phyloP scores from a whole-genome alignment of 495 filamentous ascomycete genomes.

The Aspergillus bridgeri region DNA sequence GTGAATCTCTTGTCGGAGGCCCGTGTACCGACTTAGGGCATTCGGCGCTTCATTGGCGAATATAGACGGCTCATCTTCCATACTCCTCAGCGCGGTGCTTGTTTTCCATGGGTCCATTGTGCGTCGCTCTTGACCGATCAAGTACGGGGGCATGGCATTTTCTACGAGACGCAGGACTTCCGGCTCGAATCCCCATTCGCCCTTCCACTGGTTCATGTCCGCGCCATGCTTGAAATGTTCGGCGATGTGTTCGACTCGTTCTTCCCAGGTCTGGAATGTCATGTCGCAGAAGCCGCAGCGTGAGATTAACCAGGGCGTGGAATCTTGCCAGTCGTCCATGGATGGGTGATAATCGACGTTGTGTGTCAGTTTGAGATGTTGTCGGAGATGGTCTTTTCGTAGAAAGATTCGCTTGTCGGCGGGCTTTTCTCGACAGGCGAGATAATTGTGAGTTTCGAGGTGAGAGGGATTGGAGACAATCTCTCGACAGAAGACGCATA shows the following conservation, averaged over 20 bases:
- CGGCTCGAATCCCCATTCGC: conserved; percentile 65
- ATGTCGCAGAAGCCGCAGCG: conserved; percentile 63
- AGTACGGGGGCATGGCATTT: conserved; percentile 57
- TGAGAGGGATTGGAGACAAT: conserved; percentile 10
- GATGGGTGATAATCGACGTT: conserved; percentile 53
- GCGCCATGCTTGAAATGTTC: conserved; percentile 61
- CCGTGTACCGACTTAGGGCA: conserved; percentile 3
- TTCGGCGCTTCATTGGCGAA: conserved; percentile 1
- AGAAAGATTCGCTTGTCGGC: conserved; percentile 66
- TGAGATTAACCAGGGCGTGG: conserved; percentile 53
- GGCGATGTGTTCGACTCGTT: conserved; percentile 58
- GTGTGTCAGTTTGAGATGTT: conserved; percentile 72
- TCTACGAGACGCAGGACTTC: conserved; percentile 57
- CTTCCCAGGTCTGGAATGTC: conserved; percentile 55
- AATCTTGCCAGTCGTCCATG: conserved; percentile 68
- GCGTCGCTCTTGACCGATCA: conserved; percentile 23
- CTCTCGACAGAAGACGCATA: conserved; percentile 25
- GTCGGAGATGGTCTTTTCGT: conserved; percentile 73
- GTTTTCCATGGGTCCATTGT: conserved; percentile 25
- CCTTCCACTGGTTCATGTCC: conserved; percentile 64
- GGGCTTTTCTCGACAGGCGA: conserved; percentile 58
- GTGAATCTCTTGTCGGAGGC: background rate
- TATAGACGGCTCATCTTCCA: background rate
- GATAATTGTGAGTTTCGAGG: conserved; percentile 55
- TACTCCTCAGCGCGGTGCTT: conserved; percentile 1